phyloP scores from a whole-genome alignment of 805 yeast species.

The Cyberlindnera misumaiensis region DNA sequence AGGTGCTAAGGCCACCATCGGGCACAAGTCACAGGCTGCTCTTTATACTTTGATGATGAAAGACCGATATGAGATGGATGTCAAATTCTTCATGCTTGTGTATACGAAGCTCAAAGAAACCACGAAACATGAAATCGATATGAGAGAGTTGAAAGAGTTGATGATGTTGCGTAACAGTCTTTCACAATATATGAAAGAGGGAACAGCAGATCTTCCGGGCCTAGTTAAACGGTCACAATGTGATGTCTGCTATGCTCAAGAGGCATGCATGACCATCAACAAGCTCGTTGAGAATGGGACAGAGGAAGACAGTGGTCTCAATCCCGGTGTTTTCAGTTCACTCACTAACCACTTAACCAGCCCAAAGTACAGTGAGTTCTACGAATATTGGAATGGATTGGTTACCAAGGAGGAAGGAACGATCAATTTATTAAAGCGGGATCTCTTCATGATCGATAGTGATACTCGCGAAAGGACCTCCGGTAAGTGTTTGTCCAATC shows the following conservation, averaged over 20 bases:
- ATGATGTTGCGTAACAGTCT: constrained; percentile 67
- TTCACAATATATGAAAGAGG: constrained; percentile 50
- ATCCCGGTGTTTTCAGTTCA: constrained; percentile 37
- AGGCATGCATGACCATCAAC: constrained; percentile 60
- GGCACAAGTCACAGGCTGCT: constrained; percentile 83
- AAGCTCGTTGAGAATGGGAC: constrained; percentile 54
- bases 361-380: constrained; percentile 44
- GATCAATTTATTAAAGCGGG: constrained; percentile 42
- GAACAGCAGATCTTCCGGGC: constrained; percentile 46
- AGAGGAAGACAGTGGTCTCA: constrained; percentile 47
- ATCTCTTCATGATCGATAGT: constrained; percentile 51
- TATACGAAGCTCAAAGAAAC: constrained; percentile 61
- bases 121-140: constrained; percentile 44
- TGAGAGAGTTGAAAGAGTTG: constrained; percentile 56
- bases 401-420: constrained; percentile 70
- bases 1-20: constrained; percentile 52
- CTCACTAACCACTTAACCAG: constrained; percentile 45
- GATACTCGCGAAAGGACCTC: constrained; percentile 50
- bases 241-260: constrained; percentile 51
- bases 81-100: constrained; percentile 58
- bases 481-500: constrained; percentile 52
- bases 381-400: constrained; percentile 65
- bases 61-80: constrained; percentile 71
- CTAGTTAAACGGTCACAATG: constrained; percentile 46
- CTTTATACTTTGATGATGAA: constrained; percentile 71